phyloP scores from a whole-genome alignment of 768 basidiomycete species.

The Mycena leptocephala region DNA sequence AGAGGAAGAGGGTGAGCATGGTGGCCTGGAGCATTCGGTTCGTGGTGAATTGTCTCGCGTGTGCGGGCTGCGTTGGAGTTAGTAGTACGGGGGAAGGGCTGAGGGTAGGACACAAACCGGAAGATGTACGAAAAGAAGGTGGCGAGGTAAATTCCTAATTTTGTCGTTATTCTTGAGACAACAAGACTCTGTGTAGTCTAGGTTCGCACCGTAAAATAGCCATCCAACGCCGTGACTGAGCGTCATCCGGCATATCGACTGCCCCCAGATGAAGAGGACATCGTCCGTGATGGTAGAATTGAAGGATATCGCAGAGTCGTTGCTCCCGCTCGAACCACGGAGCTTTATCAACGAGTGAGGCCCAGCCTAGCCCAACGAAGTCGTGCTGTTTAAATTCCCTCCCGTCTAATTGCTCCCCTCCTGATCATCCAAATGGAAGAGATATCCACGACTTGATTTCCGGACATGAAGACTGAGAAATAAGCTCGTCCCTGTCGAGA shows the following conservation, averaged over 20 bases:
- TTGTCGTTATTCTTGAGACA: too few relatives aligned
- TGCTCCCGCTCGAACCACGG: too few relatives aligned
- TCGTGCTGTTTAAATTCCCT: too few relatives aligned
- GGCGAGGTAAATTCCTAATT: too few relatives aligned
- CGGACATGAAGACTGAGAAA: neutral
- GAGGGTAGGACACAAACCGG: neutral
- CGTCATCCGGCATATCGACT: neutral
- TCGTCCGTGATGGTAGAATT: neutral
- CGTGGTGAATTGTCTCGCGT: neutral
- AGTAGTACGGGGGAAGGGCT: neutral
- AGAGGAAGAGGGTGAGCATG: too few relatives aligned
- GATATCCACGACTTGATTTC: too few relatives aligned
- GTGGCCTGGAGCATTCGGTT: too few relatives aligned
- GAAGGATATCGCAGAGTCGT: neutral
- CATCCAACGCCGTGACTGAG: neutral
- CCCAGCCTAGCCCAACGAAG: too few relatives aligned
- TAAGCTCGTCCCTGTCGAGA: neutral
- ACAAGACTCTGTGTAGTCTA: neutral
- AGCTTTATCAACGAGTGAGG: too few relatives aligned
- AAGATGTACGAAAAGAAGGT: too few relatives aligned
- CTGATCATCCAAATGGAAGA: too few relatives aligned
- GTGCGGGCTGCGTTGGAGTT: neutral
- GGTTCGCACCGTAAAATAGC: neutral
- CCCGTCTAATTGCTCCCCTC: too few relatives aligned
- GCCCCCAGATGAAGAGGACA: neutral